phyloP scores from a whole-genome alignment of 2,329 filamentous ascomycete genomes.

The Trichoderma sp. region DNA sequence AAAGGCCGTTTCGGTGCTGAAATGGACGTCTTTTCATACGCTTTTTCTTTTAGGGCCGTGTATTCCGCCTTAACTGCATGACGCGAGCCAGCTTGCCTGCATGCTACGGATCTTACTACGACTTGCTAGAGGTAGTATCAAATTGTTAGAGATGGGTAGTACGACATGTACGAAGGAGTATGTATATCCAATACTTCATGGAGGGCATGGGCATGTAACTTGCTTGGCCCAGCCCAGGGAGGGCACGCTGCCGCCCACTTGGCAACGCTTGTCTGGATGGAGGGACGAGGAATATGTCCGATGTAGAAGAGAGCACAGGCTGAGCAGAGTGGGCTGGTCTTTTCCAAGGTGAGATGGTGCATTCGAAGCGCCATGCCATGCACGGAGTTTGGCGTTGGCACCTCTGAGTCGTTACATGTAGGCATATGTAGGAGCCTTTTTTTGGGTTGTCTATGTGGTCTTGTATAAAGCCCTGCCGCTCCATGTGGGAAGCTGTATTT shows the following conservation, averaged over 20 bases:
- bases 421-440: neutral
- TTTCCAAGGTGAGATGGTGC: neutral
- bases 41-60: neutral
- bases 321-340: neutral
- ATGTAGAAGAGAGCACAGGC: neutral
- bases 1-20: neutral
- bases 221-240: neutral
- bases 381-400: neutral
- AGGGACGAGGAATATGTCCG: constrained; percentile 1
- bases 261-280: neutral
- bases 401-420: neutral
- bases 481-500: neutral
- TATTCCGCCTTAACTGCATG: constrained; percentile 13
- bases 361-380: neutral
- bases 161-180: neutral
- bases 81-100: constrained; percentile 19
- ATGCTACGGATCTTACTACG: constrained; percentile 14
- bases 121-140: neutral
- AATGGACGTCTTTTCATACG: neutral
- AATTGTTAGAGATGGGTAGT: neutral
- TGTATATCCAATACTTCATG: neutral
- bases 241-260: constrained; percentile 6
- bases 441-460: neutral
- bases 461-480: constrained; percentile 15
- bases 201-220: constrained; percentile 11